These are phyloP conservation scores for Myriosclerotinia curreyana DNA, from an alignment of 2,329 filamentous ascomycete genomes.

Conservation along the genomic window DNA sequence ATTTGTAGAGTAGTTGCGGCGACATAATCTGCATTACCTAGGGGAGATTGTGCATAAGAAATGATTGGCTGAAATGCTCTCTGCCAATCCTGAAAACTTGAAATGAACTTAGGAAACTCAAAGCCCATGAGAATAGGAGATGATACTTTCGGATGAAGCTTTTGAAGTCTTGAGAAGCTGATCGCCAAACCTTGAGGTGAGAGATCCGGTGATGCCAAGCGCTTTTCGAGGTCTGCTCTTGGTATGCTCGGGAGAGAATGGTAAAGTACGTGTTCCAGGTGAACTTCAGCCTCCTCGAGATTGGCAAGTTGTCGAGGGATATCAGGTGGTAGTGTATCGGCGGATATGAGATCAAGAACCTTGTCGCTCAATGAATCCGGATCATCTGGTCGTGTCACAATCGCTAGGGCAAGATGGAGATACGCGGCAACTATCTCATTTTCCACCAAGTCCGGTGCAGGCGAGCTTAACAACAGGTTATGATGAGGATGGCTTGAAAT, in stretches of 20 bases:
- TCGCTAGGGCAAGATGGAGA: constrained; percentile 27
- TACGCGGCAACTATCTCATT: constrained; percentile 29
- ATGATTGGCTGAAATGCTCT: constrained; percentile 27
- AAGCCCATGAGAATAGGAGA: constrained; percentile 18
- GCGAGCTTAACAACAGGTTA: constrained; percentile 4
- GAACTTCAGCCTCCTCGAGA: constrained; percentile 16
- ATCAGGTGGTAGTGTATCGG: background rate
- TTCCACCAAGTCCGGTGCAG: constrained; percentile 25
- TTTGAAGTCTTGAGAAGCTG: constrained; percentile 20
- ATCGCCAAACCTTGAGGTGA: constrained; percentile 22
- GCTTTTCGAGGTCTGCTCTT: constrained; percentile 17
- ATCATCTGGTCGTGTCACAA: constrained; percentile 20
- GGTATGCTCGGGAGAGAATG: constrained; percentile 19
- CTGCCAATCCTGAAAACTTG: constrained; percentile 25
- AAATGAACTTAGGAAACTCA: constrained; percentile 24
- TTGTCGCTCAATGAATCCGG: constrained; percentile 16
- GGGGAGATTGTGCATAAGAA: constrained; percentile 12
- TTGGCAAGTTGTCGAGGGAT: constrained; percentile 12
- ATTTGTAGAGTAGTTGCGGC: constrained; percentile 28
- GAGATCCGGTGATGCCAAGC: constrained; percentile 19
- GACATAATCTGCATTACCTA: constrained; percentile 22
- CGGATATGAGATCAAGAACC: constrained; percentile 25
- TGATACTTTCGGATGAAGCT: constrained; percentile 17
- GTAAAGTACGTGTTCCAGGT: constrained; percentile 20
- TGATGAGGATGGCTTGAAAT: constrained; percentile 15